A percentile compares a stretch with the other conserved stretches of the same genome.
phyloP scores from a whole-genome alignment of 2,329 filamentous ascomycete genomes.

The Neocatenulostroma microsporum region DNA sequence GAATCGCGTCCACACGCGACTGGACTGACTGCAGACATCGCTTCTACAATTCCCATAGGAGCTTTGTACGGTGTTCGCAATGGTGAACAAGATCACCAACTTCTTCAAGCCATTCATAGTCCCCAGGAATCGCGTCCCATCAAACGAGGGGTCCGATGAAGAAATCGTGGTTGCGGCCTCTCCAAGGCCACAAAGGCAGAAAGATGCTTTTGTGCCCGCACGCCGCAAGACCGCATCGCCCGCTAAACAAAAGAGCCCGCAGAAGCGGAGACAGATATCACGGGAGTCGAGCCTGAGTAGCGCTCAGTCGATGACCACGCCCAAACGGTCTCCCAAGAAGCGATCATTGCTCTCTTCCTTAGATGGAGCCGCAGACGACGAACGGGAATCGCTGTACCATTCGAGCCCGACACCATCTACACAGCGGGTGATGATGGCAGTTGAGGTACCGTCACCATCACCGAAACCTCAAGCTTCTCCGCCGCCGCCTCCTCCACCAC shows the following conservation, averaged over 20 bases:
- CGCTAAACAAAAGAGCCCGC: neutral
- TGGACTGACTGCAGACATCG: too few species aligned
- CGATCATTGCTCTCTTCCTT: neutral
- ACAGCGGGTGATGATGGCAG: conserved; percentile 8
- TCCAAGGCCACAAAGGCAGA: neutral
- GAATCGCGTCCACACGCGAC: too few species aligned
- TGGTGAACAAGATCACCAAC: too few species aligned
- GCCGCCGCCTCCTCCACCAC: neutral
- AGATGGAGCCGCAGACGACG: conserved; percentile 4
- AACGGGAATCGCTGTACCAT: conserved; percentile 7
- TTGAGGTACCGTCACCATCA: conserved; percentile 11
- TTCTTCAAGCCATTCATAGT: conserved; percentile 40
- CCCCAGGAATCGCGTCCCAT: conserved; percentile 19
- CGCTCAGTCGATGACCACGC: neutral
- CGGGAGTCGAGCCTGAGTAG: conserved; percentile 3
- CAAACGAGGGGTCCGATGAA: conserved; percentile 16
- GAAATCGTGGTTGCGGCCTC: conserved; percentile 20
- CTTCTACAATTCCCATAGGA: too few species aligned
- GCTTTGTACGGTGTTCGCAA: too few species aligned
- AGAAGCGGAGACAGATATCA: neutral
- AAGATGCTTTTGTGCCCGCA: too few species aligned
- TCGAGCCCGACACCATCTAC: conserved; percentile 8
- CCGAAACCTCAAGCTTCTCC: conserved; percentile 1
- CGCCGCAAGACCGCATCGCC: neutral
- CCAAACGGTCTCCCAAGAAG: conserved; percentile 2